Conservation (phyloP, 352 stramenopile species). For the Globisporangium yorkense region DNA sequence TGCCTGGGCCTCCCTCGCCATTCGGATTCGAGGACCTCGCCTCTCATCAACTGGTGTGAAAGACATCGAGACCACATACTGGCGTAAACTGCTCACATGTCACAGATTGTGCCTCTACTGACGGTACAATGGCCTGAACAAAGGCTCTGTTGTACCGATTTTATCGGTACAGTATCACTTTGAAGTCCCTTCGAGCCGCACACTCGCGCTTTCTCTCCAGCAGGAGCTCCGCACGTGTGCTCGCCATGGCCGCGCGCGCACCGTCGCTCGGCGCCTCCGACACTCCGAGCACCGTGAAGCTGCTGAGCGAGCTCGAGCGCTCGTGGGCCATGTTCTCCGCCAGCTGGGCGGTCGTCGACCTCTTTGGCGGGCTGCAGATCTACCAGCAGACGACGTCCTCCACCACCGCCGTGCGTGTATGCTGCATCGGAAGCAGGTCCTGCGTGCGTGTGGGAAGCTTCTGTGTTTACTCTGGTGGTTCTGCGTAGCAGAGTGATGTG, state of each 20-base stretch:
- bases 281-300: slow-evolving; percentile 51
- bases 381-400: slow-evolving; percentile 41
- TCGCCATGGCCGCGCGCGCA: not conserved
- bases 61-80: too few relatives aligned
- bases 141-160: too few relatives aligned
- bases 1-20: too few relatives aligned
- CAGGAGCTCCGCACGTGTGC: not conserved
- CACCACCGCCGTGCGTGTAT: too few relatives aligned
- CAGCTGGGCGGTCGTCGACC: slow-evolving; percentile 57
- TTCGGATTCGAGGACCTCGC: too few relatives aligned
- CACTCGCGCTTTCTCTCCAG: not conserved
- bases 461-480: not conserved
- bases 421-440: not conserved
- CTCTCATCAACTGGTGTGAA: too few relatives aligned
- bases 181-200: too few relatives aligned
- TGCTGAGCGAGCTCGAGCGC: slow-evolving; percentile 64
- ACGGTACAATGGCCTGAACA: too few relatives aligned
- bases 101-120: too few relatives aligned
- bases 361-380: slow-evolving; percentile 64
- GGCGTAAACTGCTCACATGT: too few relatives aligned
- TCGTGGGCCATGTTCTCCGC: slow-evolving; percentile 71
- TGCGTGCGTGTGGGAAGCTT: not conserved
- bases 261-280: slow-evolving; percentile 7
- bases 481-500: slow-evolving; percentile 1
- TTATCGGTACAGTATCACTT: too few relatives aligned